Conservation (phyloP, 768 basidiomycete species). For the Tephrocybe sp. region DNA sequence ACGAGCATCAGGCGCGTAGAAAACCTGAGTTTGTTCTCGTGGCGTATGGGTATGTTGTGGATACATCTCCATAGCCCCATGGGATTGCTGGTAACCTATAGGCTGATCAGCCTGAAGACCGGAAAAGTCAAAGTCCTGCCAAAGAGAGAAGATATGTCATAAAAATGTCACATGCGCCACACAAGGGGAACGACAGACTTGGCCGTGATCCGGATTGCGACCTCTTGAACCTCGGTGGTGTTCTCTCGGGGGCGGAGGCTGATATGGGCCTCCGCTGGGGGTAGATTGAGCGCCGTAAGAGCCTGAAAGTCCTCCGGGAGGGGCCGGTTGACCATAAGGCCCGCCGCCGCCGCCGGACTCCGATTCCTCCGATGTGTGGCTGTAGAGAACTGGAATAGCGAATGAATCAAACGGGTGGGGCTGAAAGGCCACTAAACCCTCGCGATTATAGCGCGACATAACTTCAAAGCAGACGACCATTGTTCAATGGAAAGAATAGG, state of each 20-base stretch:
- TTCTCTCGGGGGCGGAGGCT: neutral
- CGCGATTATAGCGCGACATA: constrained; percentile 13
- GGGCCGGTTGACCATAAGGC: constrained; percentile 8
- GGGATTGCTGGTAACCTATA: constrained; percentile 8
- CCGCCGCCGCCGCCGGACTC: constrained; percentile 15
- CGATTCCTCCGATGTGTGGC: constrained; percentile 17
- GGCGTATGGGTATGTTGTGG: neutral
- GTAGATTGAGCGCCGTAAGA: neutral
- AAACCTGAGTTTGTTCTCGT: constrained; percentile 1
- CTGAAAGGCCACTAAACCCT: constrained; percentile 8
- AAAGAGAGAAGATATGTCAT: neutral
- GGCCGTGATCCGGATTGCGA: constrained; percentile 2
- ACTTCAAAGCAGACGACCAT: constrained; percentile 11
- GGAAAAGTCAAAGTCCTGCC: constrained; percentile 11
- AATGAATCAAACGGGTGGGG: constrained; percentile 6
- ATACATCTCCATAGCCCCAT: neutral
- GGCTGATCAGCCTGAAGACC: constrained; percentile 5
- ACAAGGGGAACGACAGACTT: constrained; percentile 7
- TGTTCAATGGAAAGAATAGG: constrained; percentile 5
- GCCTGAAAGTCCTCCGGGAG: constrained; percentile 4
- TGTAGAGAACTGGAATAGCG: constrained; percentile 15
- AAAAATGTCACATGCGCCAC: constrained; percentile 11
- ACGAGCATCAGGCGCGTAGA: constrained; percentile 4
- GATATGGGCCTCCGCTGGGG: neutral
- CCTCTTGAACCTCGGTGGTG: neutral